Conservation (phyloP, 495 filamentous ascomycete species). For the Cercophora newfieldiana region DNA sequence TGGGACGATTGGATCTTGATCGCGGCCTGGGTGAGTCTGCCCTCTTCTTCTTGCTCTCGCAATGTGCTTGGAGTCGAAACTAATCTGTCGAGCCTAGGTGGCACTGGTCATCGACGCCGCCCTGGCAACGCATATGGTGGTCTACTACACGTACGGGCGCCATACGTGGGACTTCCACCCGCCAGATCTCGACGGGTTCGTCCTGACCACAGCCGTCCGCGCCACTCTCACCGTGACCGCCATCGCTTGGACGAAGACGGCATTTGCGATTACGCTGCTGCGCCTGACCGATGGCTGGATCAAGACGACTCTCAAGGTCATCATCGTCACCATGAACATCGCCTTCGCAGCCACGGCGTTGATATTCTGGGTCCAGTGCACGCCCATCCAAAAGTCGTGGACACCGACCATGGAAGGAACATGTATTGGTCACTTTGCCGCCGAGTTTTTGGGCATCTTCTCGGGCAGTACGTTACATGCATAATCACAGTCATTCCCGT, state of each 20-base stretch:
- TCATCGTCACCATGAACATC: slow-evolving; percentile 29
- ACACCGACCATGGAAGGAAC: background rate
- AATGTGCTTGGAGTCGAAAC: slow-evolving; percentile 9
- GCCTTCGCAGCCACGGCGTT: slow-evolving; percentile 19
- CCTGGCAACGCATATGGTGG: no score
- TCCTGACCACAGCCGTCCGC: background rate
- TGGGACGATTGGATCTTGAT: slow-evolving; percentile 35
- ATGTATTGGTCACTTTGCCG: slow-evolving; percentile 30
- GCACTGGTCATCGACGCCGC: background rate
- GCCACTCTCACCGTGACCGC: slow-evolving; percentile 23
- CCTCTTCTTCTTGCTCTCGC: slow-evolving; percentile 20
- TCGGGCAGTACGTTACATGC: slow-evolving; percentile 4
- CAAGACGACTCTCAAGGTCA: slow-evolving; percentile 22
- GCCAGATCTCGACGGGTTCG: background rate
- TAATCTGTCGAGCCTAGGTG: slow-evolving; percentile 5
- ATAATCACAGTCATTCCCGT: background rate
- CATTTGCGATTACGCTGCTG: slow-evolving; percentile 31
- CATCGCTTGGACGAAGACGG: slow-evolving; percentile 33
- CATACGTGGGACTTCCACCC: background rate
- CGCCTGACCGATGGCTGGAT: slow-evolving; percentile 26
- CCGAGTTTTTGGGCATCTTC: slow-evolving; percentile 24
- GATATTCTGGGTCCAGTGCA: slow-evolving; percentile 27
- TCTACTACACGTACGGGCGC: background rate
- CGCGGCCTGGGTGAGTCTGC: slow-evolving; percentile 27
- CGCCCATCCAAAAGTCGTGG: slow-evolving; percentile 25